Evolutionary conservation across 1,139 yeast species (phyloP).

Genomic region (Yamadazyma atmosphaerica): DNA sequence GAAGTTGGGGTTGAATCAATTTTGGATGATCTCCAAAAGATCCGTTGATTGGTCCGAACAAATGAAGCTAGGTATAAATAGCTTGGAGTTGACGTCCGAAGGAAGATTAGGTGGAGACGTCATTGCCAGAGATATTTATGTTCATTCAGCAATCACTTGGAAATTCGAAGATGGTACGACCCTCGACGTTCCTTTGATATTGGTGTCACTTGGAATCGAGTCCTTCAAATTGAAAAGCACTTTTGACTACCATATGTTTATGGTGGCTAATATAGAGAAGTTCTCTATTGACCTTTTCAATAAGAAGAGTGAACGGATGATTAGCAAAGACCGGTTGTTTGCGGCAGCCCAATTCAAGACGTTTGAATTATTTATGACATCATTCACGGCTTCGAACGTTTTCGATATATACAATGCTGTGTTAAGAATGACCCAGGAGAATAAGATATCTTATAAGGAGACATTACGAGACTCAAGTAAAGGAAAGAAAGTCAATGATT

Average conservation of each 20-base stretch:
- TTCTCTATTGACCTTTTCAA: slow-evolving; percentile 64
- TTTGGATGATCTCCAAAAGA: slow-evolving; percentile 74
- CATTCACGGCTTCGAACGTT: slow-evolving; percentile 80
- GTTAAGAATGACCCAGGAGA: slow-evolving; percentile 71
- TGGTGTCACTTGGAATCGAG: slow-evolving; percentile 58
- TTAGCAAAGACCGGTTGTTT: slow-evolving; percentile 60
- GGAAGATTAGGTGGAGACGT: slow-evolving; percentile 82
- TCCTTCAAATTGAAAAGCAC: slow-evolving; percentile 60
- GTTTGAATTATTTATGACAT: slow-evolving; percentile 67
- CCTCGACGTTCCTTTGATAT: slow-evolving; percentile 66
- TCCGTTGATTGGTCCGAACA: slow-evolving; percentile 72
- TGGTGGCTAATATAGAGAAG: slow-evolving; percentile 54
- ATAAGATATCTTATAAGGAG: slow-evolving; percentile 69
- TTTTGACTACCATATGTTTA: slow-evolving; percentile 83
- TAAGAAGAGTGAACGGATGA: slow-evolving; percentile 51
- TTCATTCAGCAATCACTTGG: slow-evolving; percentile 77
- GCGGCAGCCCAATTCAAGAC: slow-evolving; percentile 57
- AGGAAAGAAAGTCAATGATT: slow-evolving; percentile 8
- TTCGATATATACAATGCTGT: slow-evolving; percentile 76
- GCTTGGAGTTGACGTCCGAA: slow-evolving; percentile 52
- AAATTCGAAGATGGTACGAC: slow-evolving; percentile 40
- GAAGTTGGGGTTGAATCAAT: slow-evolving; percentile 50
- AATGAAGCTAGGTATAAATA: slow-evolving; percentile 59
- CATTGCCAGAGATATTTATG: slow-evolving; percentile 47
- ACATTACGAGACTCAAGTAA: slow-evolving; percentile 57